Evolutionary conservation across 2,329 filamentous ascomycete species (phyloP).

Genomic region (Talaromyces funiculosus): DNA sequence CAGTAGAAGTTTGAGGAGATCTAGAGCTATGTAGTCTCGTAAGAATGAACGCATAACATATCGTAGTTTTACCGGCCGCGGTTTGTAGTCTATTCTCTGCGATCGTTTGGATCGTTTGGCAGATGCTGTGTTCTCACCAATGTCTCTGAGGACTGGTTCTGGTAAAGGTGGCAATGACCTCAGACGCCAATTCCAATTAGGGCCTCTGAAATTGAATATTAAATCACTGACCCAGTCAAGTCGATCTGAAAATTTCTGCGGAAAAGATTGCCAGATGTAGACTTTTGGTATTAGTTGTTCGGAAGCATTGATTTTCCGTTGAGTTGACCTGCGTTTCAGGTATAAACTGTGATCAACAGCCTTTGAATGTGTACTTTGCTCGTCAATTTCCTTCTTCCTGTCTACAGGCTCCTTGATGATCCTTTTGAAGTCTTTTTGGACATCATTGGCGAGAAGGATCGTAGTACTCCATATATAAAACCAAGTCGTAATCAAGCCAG

Average conservation of each 20-base stretch:
- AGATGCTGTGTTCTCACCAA: constrained; percentile 11
- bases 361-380: not conserved
- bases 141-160: constrained; percentile 22
- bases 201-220: constrained; percentile 54
- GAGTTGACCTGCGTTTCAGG: not conserved
- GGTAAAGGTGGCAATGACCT: constrained; percentile 39
- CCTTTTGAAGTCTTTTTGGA: constrained; percentile 50
- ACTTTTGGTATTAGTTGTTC: constrained; percentile 11
- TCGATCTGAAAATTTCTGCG: constrained; percentile 46
- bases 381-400: not conserved
- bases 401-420: constrained; percentile 40
- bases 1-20: constrained; percentile 63
- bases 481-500: constrained; percentile 52
- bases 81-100: constrained; percentile 25
- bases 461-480: constrained; percentile 49
- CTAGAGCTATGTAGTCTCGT: constrained; percentile 60
- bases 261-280: constrained; percentile 52
- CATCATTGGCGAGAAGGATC: constrained; percentile 52
- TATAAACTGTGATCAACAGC: not conserved
- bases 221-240: constrained; percentile 55
- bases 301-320: not conserved
- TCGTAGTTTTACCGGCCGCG: constrained; percentile 42
- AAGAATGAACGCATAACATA: constrained; percentile 45
- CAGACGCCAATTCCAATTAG: constrained; percentile 56
- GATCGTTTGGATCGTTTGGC: constrained; percentile 12